Base-by-base conservation (phyloP, 208 protist genomes). In the Trypanosoma brucei region DNA sequence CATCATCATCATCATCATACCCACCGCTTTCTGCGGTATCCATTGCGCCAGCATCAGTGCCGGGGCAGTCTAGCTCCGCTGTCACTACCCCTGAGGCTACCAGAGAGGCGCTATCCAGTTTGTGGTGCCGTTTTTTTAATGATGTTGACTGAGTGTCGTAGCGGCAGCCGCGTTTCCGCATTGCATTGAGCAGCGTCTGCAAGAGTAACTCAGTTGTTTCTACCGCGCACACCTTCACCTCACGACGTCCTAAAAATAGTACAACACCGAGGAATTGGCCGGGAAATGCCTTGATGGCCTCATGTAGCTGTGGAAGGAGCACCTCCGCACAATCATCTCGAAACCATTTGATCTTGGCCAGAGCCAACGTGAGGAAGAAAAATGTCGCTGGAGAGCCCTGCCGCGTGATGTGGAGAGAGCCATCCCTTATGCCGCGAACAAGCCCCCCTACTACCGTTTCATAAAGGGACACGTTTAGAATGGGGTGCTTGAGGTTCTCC, bases 291-390 rank as follows among this genome's bases (percentile, higher is more conserved):
- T 55, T 70, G 3, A 91, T 45, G 50, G 79, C 85, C 35, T 45
- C 59, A 35, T 72, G 65, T 11, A 91, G 65, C 49, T 69, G 68
- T 14, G 73, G 66, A 34, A 78, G 55, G 8, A 91, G 64, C 31
- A 81, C 72, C 1, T 72, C 58, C 22, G 68, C 54, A 55, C 83
- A 72, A 0, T 58, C 56, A 11, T 42, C 34, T 58, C 68, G 49
- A 61, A 86, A 82, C 73, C 73, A 87, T 3, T 59, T 56, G 51
- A 91, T 77, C 48, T 77, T 79, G 14, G 76, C 69, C 37, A 91
- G 67, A n/a, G 84, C 84, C 5, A 83, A 69, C 3, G 70, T 79
- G 34, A 91, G 67, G 55, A 91, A 91, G 51, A 87, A 76, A 30
- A 91, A 77, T 6, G 72, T 76, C 14, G 70, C 62, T 33, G 70